Conservation (phyloP, 768 basidiomycete species). For the Boletus vinaceobasis region DNA sequence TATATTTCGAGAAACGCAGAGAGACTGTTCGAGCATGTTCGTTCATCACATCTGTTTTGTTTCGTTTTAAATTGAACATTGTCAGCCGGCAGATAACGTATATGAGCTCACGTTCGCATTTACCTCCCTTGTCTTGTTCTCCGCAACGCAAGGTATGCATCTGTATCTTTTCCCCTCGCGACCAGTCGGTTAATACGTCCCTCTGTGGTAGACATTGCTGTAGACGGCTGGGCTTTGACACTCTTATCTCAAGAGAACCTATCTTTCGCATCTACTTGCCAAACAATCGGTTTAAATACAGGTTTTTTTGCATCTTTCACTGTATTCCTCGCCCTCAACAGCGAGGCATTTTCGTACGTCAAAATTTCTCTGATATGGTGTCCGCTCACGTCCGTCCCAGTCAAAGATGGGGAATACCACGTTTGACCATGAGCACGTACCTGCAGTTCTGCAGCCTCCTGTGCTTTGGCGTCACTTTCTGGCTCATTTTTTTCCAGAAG, state of each 20-base stretch:
- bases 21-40: constrained; percentile 73
- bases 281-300: constrained; percentile 94
- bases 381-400: constrained; percentile 35
- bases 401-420: constrained; percentile 73
- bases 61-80: constrained; percentile 10
- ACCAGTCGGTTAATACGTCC: constrained; percentile 11
- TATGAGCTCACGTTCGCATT: constrained; percentile 77
- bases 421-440: constrained; percentile 71
- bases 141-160: constrained; percentile 88
- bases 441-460: constrained; percentile 81
- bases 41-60: constrained; percentile 10
- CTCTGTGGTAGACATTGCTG: constrained; percentile 77
- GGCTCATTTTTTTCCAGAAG: constrained; percentile 83
- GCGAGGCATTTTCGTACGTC: constrained; percentile 81
- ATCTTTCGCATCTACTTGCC: constrained; percentile 96
- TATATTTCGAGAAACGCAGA: constrained; percentile 74
- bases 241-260: constrained; percentile 89
- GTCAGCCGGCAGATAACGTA: constrained; percentile 79
- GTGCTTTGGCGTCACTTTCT: constrained; percentile 82
- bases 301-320: constrained; percentile 97
- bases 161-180: constrained; percentile 12
- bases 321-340: constrained; percentile 95
- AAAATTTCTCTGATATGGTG: background rate
- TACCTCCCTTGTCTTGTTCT: constrained; percentile 87
- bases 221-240: constrained; percentile 89